Conservation (phyloP, 1,284 basidiomycete genomes). For the Ganoderma leucocontextum region DNA sequence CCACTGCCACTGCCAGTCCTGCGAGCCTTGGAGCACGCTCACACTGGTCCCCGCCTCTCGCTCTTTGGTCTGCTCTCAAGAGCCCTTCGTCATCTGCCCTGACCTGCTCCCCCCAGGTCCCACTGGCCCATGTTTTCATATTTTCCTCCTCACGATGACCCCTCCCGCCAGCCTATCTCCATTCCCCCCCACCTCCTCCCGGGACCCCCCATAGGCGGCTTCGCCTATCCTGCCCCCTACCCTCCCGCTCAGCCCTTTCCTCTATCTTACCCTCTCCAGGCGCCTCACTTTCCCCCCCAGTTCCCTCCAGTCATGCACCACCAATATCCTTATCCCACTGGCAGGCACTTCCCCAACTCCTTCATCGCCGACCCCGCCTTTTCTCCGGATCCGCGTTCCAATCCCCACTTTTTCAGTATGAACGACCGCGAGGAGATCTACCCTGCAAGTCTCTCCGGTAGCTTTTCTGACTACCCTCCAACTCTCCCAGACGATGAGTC, state of each 20-base stretch:
- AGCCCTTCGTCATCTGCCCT: neutral
- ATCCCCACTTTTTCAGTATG: constrained; percentile 45
- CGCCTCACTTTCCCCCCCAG: constrained; percentile 23
- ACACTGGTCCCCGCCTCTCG: neutral
- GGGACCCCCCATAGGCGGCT: constrained; percentile 19
- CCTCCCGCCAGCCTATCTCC: constrained; percentile 12
- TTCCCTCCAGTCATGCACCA: constrained; percentile 27
- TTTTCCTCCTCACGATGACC: constrained; percentile 24
- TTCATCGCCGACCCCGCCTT: constrained; percentile 47
- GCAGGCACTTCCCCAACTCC: constrained; percentile 22
- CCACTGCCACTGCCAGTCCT: too few relatives aligned
- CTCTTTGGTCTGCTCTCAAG: neutral
- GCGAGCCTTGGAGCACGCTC: too few relatives aligned
- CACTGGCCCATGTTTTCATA: constrained; percentile 25
- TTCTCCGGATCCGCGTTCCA: constrained; percentile 44
- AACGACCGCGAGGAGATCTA: constrained; percentile 40
- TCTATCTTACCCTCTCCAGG: constrained; percentile 27
- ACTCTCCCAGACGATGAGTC: constrained; percentile 29
- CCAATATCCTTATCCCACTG: constrained; percentile 19
- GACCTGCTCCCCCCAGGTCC: constrained; percentile 8
- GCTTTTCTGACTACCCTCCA: constrained; percentile 31
- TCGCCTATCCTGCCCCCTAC: constrained; percentile 19
- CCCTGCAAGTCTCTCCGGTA: constrained; percentile 31
- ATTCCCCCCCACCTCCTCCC: constrained; percentile 21
- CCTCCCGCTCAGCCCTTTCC: constrained; percentile 24